A percentile compares a stretch with the other conserved stretches of the same genome.
These are phyloP conservation scores for Artemisia tridentata DNA, from an alignment of 129 eudicot genomes.

Conservation along the genomic window DNA sequence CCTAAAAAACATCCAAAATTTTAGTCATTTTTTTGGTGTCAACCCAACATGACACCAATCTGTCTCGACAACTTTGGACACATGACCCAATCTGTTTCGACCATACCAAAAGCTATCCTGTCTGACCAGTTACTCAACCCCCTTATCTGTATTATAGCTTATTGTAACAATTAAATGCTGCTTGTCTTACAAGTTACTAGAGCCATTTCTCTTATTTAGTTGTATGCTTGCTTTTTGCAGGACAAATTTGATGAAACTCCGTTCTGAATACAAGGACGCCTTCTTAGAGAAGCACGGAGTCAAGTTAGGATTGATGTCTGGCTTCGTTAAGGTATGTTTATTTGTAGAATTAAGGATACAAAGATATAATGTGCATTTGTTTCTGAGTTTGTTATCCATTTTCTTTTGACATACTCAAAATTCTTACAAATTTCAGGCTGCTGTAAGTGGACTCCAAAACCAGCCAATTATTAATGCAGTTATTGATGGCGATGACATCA, in stretches of 20 bases:
- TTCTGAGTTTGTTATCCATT: background rate
- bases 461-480: conserved; percentile 94
- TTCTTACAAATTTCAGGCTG: conserved; percentile 57
- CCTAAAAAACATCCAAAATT: no score
- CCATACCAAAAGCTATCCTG: background rate
- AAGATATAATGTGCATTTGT: background rate
- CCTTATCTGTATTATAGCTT: background rate
- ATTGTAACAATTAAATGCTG: conserved; percentile 11
- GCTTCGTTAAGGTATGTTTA: conserved; percentile 71
- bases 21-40: no score
- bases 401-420: no score
- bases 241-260: conserved; percentile 94
- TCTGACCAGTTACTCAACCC: background rate
- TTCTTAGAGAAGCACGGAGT: conserved; percentile 92
- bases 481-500: conserved; percentile 95
- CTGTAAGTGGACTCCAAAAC: conserved; percentile 80
- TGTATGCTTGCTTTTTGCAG: conserved; percentile 37
- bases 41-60: no score
- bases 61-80: background rate
- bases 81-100: background rate
- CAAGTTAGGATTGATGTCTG: conserved; percentile 94
- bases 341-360: conserved; percentile 2
- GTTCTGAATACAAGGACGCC: conserved; percentile 91
- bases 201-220: background rate
- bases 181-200: conserved; percentile 3